These are phyloP conservation scores for Entonaema liquescens DNA, from an alignment of 495 filamentous ascomycete genomes.

Conservation along the genomic window DNA sequence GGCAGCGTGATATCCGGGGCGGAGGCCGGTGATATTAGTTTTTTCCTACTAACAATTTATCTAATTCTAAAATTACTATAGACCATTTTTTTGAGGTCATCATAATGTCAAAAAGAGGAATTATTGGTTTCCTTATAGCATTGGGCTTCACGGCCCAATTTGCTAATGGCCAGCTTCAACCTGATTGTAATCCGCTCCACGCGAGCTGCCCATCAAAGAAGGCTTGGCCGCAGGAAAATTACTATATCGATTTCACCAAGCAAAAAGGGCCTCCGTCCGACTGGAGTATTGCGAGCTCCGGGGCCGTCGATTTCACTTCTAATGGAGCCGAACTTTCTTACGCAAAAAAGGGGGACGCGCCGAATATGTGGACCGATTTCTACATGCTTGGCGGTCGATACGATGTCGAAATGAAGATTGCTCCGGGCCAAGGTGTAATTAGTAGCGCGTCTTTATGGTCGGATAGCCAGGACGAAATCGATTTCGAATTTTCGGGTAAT, in stretches of 20 bases:
- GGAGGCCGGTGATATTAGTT: background rate
- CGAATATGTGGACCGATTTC: slow-evolving; percentile 72
- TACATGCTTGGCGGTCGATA: slow-evolving; percentile 85
- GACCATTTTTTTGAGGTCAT: slow-evolving; percentile 22
- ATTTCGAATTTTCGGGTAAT: slow-evolving; percentile 83
- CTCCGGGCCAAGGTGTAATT: slow-evolving; percentile 76
- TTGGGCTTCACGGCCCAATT: slow-evolving; percentile 39
- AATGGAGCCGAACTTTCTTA: slow-evolving; percentile 80
- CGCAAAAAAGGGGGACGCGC: slow-evolving; percentile 75
- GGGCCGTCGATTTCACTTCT: slow-evolving; percentile 57
- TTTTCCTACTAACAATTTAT: slow-evolving; percentile 19
- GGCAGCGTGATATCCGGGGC: slow-evolving; percentile 12
- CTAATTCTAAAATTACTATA: slow-evolving; percentile 24
- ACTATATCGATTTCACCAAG: slow-evolving; percentile 47
- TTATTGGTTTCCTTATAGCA: slow-evolving; percentile 36
- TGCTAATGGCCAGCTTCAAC: slow-evolving; percentile 41
- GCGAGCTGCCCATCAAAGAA: slow-evolving; percentile 42
- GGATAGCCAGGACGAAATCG: slow-evolving; percentile 92
- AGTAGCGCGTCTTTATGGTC: slow-evolving; percentile 88
- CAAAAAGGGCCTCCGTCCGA: slow-evolving; percentile 26
- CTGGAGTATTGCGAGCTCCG: slow-evolving; percentile 37
- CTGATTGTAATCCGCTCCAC: slow-evolving; percentile 44
- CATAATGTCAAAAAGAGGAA: slow-evolving; percentile 40
- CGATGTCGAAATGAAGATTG: slow-evolving; percentile 72
- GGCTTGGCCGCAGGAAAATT: slow-evolving; percentile 36